phyloP scores from a whole-genome alignment of 1,139 yeast genomes.

The Suhomyces bribrorum region DNA sequence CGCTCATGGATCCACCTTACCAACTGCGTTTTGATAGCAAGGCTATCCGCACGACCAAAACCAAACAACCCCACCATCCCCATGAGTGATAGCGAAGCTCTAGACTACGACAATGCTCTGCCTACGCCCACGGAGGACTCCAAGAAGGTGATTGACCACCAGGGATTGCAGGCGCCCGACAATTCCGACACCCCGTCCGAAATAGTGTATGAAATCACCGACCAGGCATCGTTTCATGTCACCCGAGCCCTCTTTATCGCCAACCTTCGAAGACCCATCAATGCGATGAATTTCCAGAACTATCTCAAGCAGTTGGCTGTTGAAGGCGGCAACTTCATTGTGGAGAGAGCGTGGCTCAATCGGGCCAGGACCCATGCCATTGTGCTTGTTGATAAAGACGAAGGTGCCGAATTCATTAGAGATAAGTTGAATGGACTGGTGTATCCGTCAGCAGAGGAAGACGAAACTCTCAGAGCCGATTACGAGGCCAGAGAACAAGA shows the following conservation, averaged over 20 bases:
- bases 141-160: slow-evolving; percentile 24
- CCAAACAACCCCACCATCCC: not conserved
- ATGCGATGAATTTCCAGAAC: slow-evolving; percentile 39
- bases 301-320: slow-evolving; percentile 30
- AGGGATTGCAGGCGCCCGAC: slow-evolving; percentile 25
- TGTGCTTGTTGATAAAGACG: slow-evolving; percentile 39
- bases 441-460: slow-evolving; percentile 35
- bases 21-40: too few relatives aligned
- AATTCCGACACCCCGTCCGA: slow-evolving; percentile 29
- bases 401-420: slow-evolving; percentile 41
- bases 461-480: slow-evolving; percentile 22
- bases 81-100: slow-evolving; percentile 23
- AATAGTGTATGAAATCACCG: slow-evolving; percentile 33
- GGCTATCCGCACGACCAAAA: slow-evolving; percentile 1
- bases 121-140: slow-evolving; percentile 12
- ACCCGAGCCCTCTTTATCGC: slow-evolving; percentile 49
- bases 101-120: slow-evolving; percentile 18
- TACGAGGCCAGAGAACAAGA: slow-evolving; percentile 25
- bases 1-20: too few relatives aligned
- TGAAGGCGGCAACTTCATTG: slow-evolving; percentile 24
- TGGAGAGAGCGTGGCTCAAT: slow-evolving; percentile 51
- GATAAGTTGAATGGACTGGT: slow-evolving; percentile 32
- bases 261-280: slow-evolving; percentile 41
- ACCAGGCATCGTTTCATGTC: slow-evolving; percentile 33
- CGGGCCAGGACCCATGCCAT: slow-evolving; percentile 44